phyloP scores from a whole-genome alignment of 768 basidiomycete genomes.

The Leccinum olivaceopallidum region DNA sequence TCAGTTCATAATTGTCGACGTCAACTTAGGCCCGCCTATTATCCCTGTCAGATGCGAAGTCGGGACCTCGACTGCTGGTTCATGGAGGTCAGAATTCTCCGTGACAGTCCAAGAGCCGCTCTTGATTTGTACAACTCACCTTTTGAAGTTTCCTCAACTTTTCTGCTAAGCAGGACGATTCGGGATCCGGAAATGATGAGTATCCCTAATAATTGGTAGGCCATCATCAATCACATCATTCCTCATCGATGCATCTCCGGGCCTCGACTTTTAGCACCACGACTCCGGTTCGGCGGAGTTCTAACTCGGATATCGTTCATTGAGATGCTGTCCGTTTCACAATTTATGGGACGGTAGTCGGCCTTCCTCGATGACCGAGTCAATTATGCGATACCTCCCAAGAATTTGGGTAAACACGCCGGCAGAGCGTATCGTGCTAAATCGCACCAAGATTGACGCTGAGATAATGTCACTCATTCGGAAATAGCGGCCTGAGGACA shows the following conservation, averaged over 20 bases:
- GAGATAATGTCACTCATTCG: slow-evolving; percentile 10
- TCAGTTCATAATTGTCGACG: background rate
- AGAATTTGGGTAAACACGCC: background rate
- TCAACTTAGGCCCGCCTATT: background rate
- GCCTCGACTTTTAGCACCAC: background rate
- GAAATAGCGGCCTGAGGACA: background rate
- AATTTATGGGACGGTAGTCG: slow-evolving; percentile 4
- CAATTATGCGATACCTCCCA: background rate
- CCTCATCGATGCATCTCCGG: background rate
- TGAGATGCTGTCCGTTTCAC: slow-evolving; percentile 5
- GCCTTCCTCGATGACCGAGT: slow-evolving; percentile 1
- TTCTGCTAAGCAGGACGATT: background rate
- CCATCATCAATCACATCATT: background rate
- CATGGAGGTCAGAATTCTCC: background rate
- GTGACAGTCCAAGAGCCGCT: background rate
- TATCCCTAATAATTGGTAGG: background rate
- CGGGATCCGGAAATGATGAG: background rate
- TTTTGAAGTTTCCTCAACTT: background rate
- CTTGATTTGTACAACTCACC: background rate
- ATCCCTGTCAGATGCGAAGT: background rate
- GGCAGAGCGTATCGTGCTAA: background rate
- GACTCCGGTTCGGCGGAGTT: slow-evolving; percentile 6
- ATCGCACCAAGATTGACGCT: slow-evolving; percentile 17
- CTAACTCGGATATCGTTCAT: background rate
- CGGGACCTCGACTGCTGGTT: background rate